A percentile compares a stretch with the other conserved stretches of the same genome.
phyloP scores from a whole-genome alignment of 2,329 filamentous ascomycete species.

The Fusarium dimerum region DNA sequence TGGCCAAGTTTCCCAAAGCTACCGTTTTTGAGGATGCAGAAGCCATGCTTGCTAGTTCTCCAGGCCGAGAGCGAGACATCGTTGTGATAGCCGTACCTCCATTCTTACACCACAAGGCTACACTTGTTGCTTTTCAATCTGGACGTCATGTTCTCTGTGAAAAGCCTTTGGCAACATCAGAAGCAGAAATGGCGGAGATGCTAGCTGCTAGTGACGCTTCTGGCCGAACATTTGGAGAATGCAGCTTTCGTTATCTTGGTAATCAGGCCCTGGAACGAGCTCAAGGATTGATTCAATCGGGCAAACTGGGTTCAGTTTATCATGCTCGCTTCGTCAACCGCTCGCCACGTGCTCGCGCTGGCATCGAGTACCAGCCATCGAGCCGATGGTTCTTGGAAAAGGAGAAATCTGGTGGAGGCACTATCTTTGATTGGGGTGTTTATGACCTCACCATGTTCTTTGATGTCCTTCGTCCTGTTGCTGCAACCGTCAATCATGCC shows the following conservation, averaged over 20 bases:
- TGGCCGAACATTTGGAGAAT: conserved; percentile 7
- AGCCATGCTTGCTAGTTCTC: conserved; percentile 7
- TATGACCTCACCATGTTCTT: conserved; percentile 17
- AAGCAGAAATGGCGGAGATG: conserved; percentile 10
- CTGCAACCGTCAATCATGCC: conserved; percentile 9
- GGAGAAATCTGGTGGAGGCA: conserved; percentile 10
- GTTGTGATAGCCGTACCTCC: conserved; percentile 15
- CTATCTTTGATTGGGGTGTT: conserved; percentile 15
- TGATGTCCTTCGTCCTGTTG: conserved; percentile 10
- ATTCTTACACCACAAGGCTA: conserved; percentile 9
- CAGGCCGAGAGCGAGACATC: conserved; percentile 7
- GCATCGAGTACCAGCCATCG: conserved; percentile 14
- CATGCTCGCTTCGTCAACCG: conserved; percentile 13
- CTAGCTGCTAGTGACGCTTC: conserved; percentile 5
- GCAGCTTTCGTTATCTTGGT: conserved; percentile 14
- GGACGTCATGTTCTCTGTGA: conserved; percentile 14
- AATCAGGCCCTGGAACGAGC: conserved; percentile 7
- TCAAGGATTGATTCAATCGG: conserved; percentile 7
- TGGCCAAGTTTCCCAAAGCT: conserved; percentile 9
- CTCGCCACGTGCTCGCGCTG: conserved; percentile 12
- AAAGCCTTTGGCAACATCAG: conserved; percentile 14
- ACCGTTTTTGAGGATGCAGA: conserved; percentile 10
- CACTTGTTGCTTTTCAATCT: conserved; percentile 9
- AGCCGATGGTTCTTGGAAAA: conserved; percentile 13
- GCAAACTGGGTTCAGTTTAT: conserved; percentile 8